phyloP scores from a whole-genome alignment of 495 filamentous ascomycete species.

The Ramalina intermedia region DNA sequence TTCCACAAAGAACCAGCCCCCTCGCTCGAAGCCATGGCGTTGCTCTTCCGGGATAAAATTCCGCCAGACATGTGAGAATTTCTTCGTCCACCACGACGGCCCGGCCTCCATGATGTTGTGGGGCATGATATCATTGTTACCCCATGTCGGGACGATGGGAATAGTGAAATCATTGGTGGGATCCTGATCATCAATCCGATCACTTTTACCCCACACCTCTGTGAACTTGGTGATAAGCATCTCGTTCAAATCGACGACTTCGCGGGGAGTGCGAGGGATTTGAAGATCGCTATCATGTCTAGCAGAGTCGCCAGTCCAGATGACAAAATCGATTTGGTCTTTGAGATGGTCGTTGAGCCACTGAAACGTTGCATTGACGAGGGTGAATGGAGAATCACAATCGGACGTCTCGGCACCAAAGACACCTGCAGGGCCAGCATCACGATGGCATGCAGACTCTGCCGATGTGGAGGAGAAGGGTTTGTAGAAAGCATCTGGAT shows the following conservation, averaged over 20 bases:
- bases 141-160: constrained; percentile 78
- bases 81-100: constrained; percentile 69
- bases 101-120: constrained; percentile 86
- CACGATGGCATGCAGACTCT: constrained; percentile 64
- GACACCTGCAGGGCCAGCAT: constrained; percentile 57
- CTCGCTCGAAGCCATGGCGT: constrained; percentile 77
- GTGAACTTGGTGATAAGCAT: constrained; percentile 62
- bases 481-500: constrained; percentile 78
- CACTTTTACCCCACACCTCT: constrained; percentile 48
- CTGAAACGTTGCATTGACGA: constrained; percentile 79
- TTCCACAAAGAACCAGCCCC: constrained; percentile 89
- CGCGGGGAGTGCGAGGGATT: constrained; percentile 55
- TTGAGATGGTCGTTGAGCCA: constrained; percentile 82
- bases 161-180: constrained; percentile 48
- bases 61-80: constrained; percentile 60
- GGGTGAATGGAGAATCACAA: constrained; percentile 68
- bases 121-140: constrained; percentile 95
- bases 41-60: constrained; percentile 87
- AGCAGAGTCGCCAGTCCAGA: constrained; percentile 96
- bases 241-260: constrained; percentile 64
- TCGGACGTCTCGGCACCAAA: constrained; percentile 75
- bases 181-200: constrained; percentile 28
- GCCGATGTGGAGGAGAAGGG: constrained; percentile 49
- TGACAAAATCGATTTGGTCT: constrained; percentile 79
- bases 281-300: constrained; percentile 87